Evolutionary conservation across 1,284 basidiomycete genomes (phyloP), one percentile per base, ranked within the genome.

Genomic region (Inonotus obliquus): DNA sequence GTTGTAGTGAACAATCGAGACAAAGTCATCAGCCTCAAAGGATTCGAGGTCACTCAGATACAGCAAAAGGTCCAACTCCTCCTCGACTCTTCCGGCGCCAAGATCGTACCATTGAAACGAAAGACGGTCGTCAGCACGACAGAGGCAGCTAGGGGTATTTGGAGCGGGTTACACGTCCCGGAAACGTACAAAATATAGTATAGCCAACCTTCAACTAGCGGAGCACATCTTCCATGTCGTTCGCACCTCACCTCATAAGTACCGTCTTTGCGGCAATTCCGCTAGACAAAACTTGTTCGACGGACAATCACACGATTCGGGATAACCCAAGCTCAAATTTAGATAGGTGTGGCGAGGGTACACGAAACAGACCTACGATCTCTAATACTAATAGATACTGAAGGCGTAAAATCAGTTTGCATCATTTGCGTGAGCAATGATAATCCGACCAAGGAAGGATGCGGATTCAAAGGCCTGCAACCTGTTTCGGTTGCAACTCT

Each of bases 71-170:
- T 91, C 59, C 79, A 89, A 66, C 81, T 94, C n/a, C 77, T 94
- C 41, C 82, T 94, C 54, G 91, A 92, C 72, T 84, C 92, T 39
- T 92, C 91, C 2, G 92, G 92, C 41, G 83, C 86, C 53, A 91
- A 91, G 74, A 92, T 94, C 64, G 86, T 85, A 68, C 80, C 86
- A 19, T 76, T 94, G 68, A 92, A 84, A 67, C 73, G 87, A 25
- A 79, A 84, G 64, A 79, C 82, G 21, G 86, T 94, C 38, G 86
- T 91, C 77, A 91, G 88, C 70, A 84, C 82, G 47, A 86, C 87
- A 57, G 89, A 91, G 75, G 81, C 90, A 32, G 80, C 89, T 25
- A 85, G 92, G 72, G 92, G 92, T 59, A 91, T 94, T 66, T 93
- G 91, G 91, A 90, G 87, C 71, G 90, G 91, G 48, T 72, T 92